Evolutionary conservation across 768 basidiomycete species (phyloP), one percentile per base, ranked within the genome.

Genomic region (Pilatotrama ljubarskyi): DNA sequence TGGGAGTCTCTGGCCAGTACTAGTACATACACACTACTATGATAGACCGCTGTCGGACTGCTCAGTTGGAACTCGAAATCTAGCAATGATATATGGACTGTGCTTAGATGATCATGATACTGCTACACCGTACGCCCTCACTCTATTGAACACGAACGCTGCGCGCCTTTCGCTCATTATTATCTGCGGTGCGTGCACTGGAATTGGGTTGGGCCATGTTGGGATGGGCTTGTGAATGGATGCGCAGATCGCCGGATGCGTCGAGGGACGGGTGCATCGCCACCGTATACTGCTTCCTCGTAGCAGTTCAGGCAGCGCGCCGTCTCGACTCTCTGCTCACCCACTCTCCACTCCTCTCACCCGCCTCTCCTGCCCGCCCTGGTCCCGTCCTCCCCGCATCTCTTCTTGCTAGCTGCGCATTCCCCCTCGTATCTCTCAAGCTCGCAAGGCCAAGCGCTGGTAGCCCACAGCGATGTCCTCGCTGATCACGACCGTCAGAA

Each of bases 401-500:
- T 44, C 42, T 20, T 5, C 22, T 36, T 11, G 25, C 20, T 37
- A 32, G 15, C 36, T 10, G 29, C 18, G n/a, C 24, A 17, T 3
- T 22, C 10, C 14, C 43, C 46, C 29, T 55, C 4, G 29, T 32
- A 10, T 32, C 29, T 10, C 29, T 32, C 29, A 32, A 32, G 29
- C 29, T 32, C 29, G 29, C 29, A 32, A 32, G 29, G 29, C 29
- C 29, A 4, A 10, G 29, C 29, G 20, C 44, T 38, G 26, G 42
- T 57, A 25, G 9, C 51, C 38, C 5, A 44, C 55, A 63, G 68
- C 71, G 69, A 78, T 80, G 74, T 66, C 77, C 61, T 84, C 82
- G 26, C 76, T 84, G 58, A 74, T 82, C 64, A 70, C 71, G 44
- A 72, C 69, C 41, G 79, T 80, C 61, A 80, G 80, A 53, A 65